Evolutionary conservation across 345 rosid genomes (phyloP).

Genomic region (Bruguiera gymnorhiza): DNA sequence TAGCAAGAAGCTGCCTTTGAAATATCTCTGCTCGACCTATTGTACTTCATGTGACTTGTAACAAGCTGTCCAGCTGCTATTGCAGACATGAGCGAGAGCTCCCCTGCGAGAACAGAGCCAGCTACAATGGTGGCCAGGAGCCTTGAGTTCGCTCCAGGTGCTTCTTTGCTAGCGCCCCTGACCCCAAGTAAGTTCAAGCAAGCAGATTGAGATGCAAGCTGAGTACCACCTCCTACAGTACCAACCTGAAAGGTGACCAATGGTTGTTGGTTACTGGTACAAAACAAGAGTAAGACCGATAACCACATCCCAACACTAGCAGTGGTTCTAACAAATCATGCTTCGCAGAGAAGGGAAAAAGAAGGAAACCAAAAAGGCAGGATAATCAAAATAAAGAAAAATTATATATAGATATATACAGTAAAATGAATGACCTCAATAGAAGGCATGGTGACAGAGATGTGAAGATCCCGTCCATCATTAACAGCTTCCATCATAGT

Average conservation of each 20-base stretch:
- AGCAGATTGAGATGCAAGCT: constrained; percentile 54
- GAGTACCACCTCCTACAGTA: constrained; percentile 56
- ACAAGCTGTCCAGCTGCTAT: constrained; percentile 41
- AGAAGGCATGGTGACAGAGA: constrained; percentile 44
- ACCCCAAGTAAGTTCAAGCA: constrained; percentile 55
- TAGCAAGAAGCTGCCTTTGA: constrained; percentile 15
- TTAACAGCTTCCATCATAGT: constrained; percentile 49
- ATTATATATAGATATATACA: neutral
- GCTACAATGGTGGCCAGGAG: constrained; percentile 45
- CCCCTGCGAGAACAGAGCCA: constrained; percentile 52
- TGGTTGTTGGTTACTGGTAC: no score
- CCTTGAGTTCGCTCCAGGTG: constrained; percentile 45
- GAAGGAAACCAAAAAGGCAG: no score
- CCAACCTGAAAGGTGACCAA: constrained; percentile 39
- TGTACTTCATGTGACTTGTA: constrained; percentile 43
- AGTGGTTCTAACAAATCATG: no score
- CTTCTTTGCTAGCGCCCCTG: constrained; percentile 45
- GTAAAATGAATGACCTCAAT: constrained; percentile 28
- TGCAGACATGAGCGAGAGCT: constrained; percentile 57
- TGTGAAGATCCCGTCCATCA: constrained; percentile 41
- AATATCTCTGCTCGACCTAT: constrained; percentile 30
- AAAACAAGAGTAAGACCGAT: no score
- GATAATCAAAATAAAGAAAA: no score
- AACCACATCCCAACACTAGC: no score
- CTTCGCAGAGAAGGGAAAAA: no score